Base-by-base conservation (phyloP, 2,329 filamentous ascomycete genomes). In the Colletotrichum karsti region DNA sequence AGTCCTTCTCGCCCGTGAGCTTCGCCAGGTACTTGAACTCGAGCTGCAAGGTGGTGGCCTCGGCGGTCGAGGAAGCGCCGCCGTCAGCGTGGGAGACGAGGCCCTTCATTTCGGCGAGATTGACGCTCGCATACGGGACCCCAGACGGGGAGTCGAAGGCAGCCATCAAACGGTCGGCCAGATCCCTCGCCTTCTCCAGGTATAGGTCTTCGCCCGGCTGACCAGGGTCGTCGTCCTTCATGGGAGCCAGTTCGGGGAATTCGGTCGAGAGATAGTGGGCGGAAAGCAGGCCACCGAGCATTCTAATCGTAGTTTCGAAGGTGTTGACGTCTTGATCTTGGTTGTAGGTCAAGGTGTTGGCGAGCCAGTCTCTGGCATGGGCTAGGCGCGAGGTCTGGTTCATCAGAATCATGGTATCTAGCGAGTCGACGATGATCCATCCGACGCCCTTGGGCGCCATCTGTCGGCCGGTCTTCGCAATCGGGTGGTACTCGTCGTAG, bases 381-480 rank as follows among this genome's bases (percentile, higher is more conserved):
- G 90, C 87, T 41, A 99, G 87, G 69, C 95, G 91, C 33, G 90
- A 92, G 13, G 95, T 98, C 71, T 97, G 85, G 78, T 98, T 98
- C 96, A 99, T 99, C 69, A 99, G 85, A 83, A 99, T 99, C 86
- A 98, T 88, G 1, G 96, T 99, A 79, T 99, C 96, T 70, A 99
- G 84, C 12, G 95, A 91, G 81, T 99, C 96, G 64, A 99, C 92
- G 70, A 99, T 98, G 75, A 98, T 98, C 96, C 97, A 99, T 30
- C 96, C 96, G 80, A 99, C 87, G 26, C 95, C 96, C 70, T 93
- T 90, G 4, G 92, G 87, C 7, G 94, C 91, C 95, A 99, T 98
- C 74, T 96, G 90, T 57, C 85, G 86, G 55, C 94, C 93, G 18
- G 83, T 89, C 77, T 96, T 96, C 6, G 92, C 90, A 28, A 95